Percentiles rank a stretch among this genome's conserved stretches.
These are phyloP conservation scores for Yarrowia divulgata DNA, from an alignment of 805 yeast genomes.

Conservation along the genomic window DNA sequence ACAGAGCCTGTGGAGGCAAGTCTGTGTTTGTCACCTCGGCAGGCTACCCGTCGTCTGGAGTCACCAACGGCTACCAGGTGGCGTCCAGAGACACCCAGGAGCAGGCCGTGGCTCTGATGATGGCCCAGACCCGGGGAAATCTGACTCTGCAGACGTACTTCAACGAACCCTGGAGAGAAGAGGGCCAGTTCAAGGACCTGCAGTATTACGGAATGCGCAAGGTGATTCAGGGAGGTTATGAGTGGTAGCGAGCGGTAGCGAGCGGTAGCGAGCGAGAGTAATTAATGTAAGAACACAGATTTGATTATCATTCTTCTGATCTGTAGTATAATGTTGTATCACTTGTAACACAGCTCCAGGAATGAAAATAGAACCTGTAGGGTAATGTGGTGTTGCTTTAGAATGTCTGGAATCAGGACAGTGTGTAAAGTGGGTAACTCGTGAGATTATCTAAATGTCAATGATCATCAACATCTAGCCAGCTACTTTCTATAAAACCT, in stretches of 20 bases:
- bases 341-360: too few species aligned
- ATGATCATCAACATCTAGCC: too few species aligned
- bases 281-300: too few species aligned
- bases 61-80: conserved; percentile 11
- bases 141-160: conserved; percentile 18
- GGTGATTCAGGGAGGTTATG: not conserved
- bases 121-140: conserved; percentile 7
- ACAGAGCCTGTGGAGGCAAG: conserved; percentile 1
- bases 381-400: too few species aligned
- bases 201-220: conserved; percentile 25
- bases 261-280: too few species aligned
- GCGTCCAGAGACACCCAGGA: conserved; percentile 10
- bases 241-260: not conserved
- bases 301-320: too few species aligned
- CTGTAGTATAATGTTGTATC: too few species aligned
- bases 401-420: too few species aligned
- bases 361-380: too few species aligned
- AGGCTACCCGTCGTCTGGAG: conserved; percentile 2
- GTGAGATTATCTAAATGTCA: too few species aligned
- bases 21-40: conserved; percentile 8
- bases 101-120: conserved; percentile 15
- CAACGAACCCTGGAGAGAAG: conserved; percentile 23
- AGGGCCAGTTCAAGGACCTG: conserved; percentile 25
- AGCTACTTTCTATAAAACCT: too few species aligned
- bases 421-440: too few species aligned